Evolutionary conservation across 805 yeast genomes (phyloP).

Genomic region (Yamadazyma phyllophila): DNA sequence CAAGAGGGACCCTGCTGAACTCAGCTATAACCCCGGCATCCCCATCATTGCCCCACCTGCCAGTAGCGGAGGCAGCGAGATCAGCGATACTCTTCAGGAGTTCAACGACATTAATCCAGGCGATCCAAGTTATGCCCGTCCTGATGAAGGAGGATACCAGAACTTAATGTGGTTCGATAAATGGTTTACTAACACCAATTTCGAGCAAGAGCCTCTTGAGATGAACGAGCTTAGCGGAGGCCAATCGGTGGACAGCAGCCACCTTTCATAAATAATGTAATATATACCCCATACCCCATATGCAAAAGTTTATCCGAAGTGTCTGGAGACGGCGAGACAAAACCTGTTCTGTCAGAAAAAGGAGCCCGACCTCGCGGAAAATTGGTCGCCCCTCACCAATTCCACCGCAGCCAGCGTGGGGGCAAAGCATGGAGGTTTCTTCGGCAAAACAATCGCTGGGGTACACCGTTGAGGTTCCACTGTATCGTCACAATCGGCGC

Average conservation of each 20-base stretch:
- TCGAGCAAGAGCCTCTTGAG: not conserved
- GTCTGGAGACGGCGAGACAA: not conserved
- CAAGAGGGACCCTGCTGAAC: no score
- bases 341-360: conserved; percentile 4
- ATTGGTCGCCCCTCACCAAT: not conserved
- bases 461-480: not conserved
- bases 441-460: not conserved
- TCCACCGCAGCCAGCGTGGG: not conserved
- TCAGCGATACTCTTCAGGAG: not conserved
- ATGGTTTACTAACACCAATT: conserved; percentile 32
- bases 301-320: not conserved
- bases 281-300: conserved; percentile 7
- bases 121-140: conserved; percentile 5
- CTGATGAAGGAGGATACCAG: conserved; percentile 32
- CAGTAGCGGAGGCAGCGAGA: not conserved
- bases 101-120: conserved; percentile 1
- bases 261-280: not conserved
- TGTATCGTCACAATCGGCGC: no score
- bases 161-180: conserved; percentile 58
- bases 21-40: no score
- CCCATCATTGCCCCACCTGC: not conserved
- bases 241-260: no score
- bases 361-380: not conserved
- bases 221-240: not conserved
- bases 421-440: not conserved